Conservation (phyloP, 2,329 filamentous ascomycete genomes). For the Fusarium coffeatum region DNA sequence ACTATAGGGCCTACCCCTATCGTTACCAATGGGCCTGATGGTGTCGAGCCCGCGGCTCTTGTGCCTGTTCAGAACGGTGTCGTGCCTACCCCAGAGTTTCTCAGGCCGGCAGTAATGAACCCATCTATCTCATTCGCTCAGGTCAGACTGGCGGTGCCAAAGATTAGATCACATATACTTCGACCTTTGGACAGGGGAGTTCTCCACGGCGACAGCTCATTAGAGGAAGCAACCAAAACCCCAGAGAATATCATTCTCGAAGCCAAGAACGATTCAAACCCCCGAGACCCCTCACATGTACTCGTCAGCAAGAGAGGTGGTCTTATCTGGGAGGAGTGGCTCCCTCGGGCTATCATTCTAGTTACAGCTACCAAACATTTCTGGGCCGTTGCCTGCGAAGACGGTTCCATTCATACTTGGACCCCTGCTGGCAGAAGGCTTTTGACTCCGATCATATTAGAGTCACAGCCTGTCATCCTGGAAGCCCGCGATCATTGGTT, state of each 20-base stretch:
- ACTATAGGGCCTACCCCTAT: slow-evolving; percentile 78
- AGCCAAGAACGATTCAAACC: slow-evolving; percentile 83
- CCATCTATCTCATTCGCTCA: slow-evolving; percentile 85
- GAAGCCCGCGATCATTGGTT: slow-evolving; percentile 92
- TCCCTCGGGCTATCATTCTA: slow-evolving; percentile 87
- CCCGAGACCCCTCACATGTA: slow-evolving; percentile 84
- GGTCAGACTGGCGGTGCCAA: slow-evolving; percentile 86
- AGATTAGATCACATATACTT: slow-evolving; percentile 83
- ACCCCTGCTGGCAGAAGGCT: slow-evolving; percentile 89
- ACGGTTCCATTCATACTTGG: slow-evolving; percentile 91
- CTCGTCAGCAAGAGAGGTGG: slow-evolving; percentile 83
- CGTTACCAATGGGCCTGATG: slow-evolving; percentile 79
- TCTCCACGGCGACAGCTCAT: slow-evolving; percentile 62
- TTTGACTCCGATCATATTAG: slow-evolving; percentile 85
- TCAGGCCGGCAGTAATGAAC: slow-evolving; percentile 88
- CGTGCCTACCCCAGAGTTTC: slow-evolving; percentile 80
- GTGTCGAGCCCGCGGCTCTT: slow-evolving; percentile 79
- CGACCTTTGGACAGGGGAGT: slow-evolving; percentile 79
- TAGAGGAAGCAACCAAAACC: slow-evolving; percentile 71
- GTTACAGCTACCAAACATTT: slow-evolving; percentile 91
- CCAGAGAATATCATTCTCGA: slow-evolving; percentile 84
- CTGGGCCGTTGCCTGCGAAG: slow-evolving; percentile 93
- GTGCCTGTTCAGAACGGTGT: slow-evolving; percentile 69
- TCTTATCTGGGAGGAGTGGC: slow-evolving; percentile 91
- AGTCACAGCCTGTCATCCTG: slow-evolving; percentile 93